Evolutionary conservation across 495 filamentous ascomycete genomes (phyloP).

Genomic region (Rhizodiscina lignyota): DNA sequence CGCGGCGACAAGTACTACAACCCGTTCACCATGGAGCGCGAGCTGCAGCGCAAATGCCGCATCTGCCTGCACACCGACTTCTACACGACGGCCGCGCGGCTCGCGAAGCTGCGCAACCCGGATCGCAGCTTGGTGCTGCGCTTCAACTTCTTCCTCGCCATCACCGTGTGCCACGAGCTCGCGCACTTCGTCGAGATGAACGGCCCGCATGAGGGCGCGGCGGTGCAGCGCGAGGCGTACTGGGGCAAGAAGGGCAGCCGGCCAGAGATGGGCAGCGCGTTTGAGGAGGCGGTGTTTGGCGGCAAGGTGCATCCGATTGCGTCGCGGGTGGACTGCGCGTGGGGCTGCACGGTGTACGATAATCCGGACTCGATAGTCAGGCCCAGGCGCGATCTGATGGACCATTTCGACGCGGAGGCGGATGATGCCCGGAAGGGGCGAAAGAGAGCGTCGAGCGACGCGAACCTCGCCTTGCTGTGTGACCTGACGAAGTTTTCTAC

Average conservation of each 20-base stretch:
- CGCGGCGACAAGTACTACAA: too few relatives aligned
- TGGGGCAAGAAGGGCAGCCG: conserved; percentile 15
- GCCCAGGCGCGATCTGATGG: too few relatives aligned
- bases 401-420: too few relatives aligned
- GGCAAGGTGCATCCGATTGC: conserved; percentile 16
- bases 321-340: conserved; percentile 12
- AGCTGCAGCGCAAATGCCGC: conserved; percentile 11
- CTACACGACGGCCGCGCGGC: conserved; percentile 16
- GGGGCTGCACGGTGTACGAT: conserved; percentile 13
- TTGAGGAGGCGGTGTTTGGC: conserved; percentile 15
- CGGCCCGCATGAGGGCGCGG: conserved; percentile 8
- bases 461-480: too few relatives aligned
- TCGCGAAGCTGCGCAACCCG: conserved; percentile 13
- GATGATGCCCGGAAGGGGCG: too few relatives aligned
- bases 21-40: conserved; percentile 7
- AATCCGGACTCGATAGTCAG: too few relatives aligned
- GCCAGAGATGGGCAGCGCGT: conserved; percentile 15
- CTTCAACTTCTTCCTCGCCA: conserved; percentile 17
- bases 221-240: conserved; percentile 14
- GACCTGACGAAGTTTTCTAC: too few relatives aligned
- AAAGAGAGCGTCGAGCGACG: conserved; percentile 14
- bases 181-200: conserved; percentile 16
- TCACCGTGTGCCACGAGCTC: conserved; percentile 15
- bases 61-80: conserved; percentile 17
- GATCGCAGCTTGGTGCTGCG: conserved; percentile 16